Evolutionary conservation across 2,329 filamentous ascomycete species (phyloP), one percentile per base, ranked within the genome.

Genomic region (Aspergillus quadrilineatus): DNA sequence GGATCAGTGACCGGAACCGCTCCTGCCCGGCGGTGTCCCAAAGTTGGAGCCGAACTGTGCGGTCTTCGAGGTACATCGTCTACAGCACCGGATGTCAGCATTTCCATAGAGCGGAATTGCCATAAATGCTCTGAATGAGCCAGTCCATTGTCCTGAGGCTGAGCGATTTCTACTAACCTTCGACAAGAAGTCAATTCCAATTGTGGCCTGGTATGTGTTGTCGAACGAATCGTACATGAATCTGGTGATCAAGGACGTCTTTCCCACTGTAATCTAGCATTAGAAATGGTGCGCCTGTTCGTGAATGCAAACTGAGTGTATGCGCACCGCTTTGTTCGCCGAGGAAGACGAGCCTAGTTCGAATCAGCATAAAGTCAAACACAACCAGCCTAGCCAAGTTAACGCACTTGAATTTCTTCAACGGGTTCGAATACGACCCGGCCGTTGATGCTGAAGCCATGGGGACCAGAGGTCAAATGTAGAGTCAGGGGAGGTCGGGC

Each of bases 151-250:
- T 39, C 28, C 5, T 26, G 7, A 44, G 17, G 22, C 34, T 49
- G 45, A 46, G 50, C 41, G 39, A 37, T 36, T 29, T 43, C 17
- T 28, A 60, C 76, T 74, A 81, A 90, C 91, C 88, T 99, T 99
- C 71, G 92, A 97, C 65, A 99, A 85, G 74, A 99, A 99, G 79
- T 99, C 94, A 80, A 99, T 99, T 71, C 94, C 94, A 72, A 99
- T 97, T 39, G 94, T 99, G 56, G 94, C 94, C 79, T 99, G 94
- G 80, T 99, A 99, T 83, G 93, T 97, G 79, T 96, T 97, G 82
- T 99, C 94, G 82, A 99, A 99, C 47, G 94, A 97, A 78, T 99
- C 94, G 83, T 99, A 99, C 94, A 99, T 99, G 82, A 99, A 99
- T 63, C 94, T 88, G 65, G 94, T 99, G 75, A 99, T 99, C 68